Percentiles rank a stretch among this genome's conserved stretches.
phyloP scores from a whole-genome alignment of 139 green algal genomes.

The Picochlorum sp. region DNA sequence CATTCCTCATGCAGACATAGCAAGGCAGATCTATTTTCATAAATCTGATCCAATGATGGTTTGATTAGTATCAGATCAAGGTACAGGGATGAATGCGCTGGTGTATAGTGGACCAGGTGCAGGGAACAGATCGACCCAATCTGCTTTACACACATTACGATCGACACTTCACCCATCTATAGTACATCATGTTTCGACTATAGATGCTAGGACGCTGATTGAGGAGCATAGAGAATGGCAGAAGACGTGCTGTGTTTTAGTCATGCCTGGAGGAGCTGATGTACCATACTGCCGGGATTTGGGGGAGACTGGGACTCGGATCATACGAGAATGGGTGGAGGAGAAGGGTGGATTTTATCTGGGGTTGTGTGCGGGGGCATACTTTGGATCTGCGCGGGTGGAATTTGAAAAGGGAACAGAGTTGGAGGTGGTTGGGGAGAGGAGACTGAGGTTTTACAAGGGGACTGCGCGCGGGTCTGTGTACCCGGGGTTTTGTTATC shows the following conservation, averaged over 20 bases:
- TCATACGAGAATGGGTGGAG: constrained; percentile 50
- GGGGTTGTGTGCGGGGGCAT: constrained; percentile 64
- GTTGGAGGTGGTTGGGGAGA: constrained; percentile 44
- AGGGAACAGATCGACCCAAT: constrained; percentile 32
- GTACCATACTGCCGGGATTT: constrained; percentile 63
- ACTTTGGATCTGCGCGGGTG: constrained; percentile 46
- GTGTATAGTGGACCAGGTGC: constrained; percentile 51
- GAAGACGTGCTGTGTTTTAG: constrained; percentile 29
- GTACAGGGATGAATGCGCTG: neutral
- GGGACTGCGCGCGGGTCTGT: constrained; percentile 35
- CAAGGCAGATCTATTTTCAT: no score
- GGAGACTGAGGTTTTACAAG: constrained; percentile 60
- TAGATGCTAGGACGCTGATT: no score
- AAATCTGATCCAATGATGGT: no score
- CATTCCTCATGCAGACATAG: no score
- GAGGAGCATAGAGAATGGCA: constrained; percentile 27
- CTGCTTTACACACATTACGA: constrained; percentile 19
- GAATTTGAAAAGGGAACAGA: constrained; percentile 53
- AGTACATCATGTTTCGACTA: neutral
- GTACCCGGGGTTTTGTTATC: constrained; percentile 48
- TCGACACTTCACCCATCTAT: constrained; percentile 18
- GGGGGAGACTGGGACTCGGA: constrained; percentile 52
- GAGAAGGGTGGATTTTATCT: constrained; percentile 45
- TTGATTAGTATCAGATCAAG: no score
- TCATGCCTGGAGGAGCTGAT: constrained; percentile 67